These are phyloP conservation scores for Gossypium ekmanianum DNA, from an alignment of 345 rosid species.

Conservation along the genomic window DNA sequence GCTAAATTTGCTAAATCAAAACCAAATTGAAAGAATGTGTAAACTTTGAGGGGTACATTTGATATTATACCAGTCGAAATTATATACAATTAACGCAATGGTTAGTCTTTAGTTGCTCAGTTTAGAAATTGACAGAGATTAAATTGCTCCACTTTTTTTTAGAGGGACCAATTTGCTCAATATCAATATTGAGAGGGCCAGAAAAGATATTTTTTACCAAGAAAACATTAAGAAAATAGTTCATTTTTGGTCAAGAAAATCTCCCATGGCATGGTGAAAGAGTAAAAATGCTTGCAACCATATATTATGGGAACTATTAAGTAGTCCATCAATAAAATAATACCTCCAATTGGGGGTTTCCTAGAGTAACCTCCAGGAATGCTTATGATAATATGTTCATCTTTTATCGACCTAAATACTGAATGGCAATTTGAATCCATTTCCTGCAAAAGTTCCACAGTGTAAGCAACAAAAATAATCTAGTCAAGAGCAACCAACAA, in stretches of 20 bases:
- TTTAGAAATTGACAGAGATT: too few species aligned
- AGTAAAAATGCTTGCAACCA: not conserved
- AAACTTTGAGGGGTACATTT: too few species aligned
- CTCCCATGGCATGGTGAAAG: not conserved
- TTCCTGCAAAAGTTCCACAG: slow-evolving; percentile 29
- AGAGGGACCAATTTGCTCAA: too few species aligned
- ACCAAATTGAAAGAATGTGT: too few species aligned
- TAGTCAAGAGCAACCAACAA: not conserved
- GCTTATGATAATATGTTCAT: slow-evolving; percentile 53
- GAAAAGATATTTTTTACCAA: too few species aligned
- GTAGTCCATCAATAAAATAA: not conserved
- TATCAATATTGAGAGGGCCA: too few species aligned
- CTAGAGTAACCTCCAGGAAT: slow-evolving; percentile 78
- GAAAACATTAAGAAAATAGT: not conserved
- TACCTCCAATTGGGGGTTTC: slow-evolving; percentile 89
- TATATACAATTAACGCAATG: too few species aligned
- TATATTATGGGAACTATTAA: not conserved
- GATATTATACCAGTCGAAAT: too few species aligned
- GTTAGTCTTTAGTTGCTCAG: too few species aligned
- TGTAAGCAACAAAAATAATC: slow-evolving; percentile 14
- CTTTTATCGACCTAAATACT: slow-evolving; percentile 32
- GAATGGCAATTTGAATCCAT: slow-evolving; percentile 27
- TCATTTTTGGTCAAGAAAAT: slow-evolving; percentile 5
- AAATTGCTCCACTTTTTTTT: too few species aligned
- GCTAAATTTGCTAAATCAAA: too few species aligned